These are phyloP conservation scores for Daedaleopsis sinensis DNA, from an alignment of 768 basidiomycete species.

Conservation along the genomic window DNA sequence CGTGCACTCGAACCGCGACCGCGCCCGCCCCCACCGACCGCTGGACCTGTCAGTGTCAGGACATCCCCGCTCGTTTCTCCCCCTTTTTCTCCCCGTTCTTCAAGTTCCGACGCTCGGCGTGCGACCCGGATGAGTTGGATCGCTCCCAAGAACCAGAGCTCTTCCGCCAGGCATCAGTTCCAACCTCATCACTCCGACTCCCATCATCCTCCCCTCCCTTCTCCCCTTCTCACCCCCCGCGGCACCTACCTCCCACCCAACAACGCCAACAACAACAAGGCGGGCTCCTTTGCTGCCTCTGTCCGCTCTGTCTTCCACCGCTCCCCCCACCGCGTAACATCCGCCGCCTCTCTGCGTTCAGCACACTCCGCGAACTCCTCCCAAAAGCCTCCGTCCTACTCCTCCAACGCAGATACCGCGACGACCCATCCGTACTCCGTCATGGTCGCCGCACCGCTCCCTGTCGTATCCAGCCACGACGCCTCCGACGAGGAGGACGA, in stretches of 20 bases:
- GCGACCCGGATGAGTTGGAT: slow-evolving; percentile 23
- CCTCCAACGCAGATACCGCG: slow-evolving; percentile 42
- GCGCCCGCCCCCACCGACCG: slow-evolving; percentile 4
- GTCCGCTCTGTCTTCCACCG: slow-evolving; percentile 60
- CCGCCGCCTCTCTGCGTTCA: slow-evolving; percentile 54
- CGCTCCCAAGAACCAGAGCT: slow-evolving; percentile 20
- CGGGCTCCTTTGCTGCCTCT: slow-evolving; percentile 31
- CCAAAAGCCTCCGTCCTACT: slow-evolving; percentile 28
- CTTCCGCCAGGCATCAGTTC: slow-evolving; percentile 20
- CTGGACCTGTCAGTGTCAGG: slow-evolving; percentile 5
- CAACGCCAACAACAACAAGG: slow-evolving; percentile 13
- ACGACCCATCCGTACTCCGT: slow-evolving; percentile 56
- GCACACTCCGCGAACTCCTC: slow-evolving; percentile 39
- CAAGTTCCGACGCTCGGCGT: slow-evolving; percentile 6
- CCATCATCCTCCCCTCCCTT: slow-evolving; percentile 24
- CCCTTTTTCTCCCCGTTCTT: slow-evolving; percentile 3
- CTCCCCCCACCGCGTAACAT: slow-evolving; percentile 44
- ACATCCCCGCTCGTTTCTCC: slow-evolving; percentile 5
- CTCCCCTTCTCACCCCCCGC: slow-evolving; percentile 17
- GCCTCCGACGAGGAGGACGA: slow-evolving; percentile 74
- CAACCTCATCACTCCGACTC: slow-evolving; percentile 28
- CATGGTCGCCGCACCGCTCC: slow-evolving; percentile 67
- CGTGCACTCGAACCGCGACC: slow-evolving; percentile 8
- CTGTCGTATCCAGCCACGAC: slow-evolving; percentile 71
- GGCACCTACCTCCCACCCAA: not conserved